phyloP scores from a whole-genome alignment of 2,329 filamentous ascomycete species.

The Neofusicoccum cordaticola region DNA sequence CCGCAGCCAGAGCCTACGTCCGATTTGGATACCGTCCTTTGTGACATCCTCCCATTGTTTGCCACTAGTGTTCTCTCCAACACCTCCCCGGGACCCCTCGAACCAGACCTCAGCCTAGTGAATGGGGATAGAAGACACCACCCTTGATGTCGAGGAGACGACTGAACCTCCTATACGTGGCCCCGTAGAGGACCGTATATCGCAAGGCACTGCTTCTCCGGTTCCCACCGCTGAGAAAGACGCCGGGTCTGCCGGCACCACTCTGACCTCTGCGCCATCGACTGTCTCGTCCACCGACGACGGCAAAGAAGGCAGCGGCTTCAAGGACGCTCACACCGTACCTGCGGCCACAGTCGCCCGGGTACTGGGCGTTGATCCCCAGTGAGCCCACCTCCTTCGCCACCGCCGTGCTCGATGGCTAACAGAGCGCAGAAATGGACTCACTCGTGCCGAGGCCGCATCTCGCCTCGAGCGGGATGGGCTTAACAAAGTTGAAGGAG shows the following conservation, averaged over 20 bases:
- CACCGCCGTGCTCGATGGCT: background rate
- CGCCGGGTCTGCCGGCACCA: background rate
- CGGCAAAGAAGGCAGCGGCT: conserved; percentile 21
- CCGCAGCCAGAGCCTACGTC: background rate
- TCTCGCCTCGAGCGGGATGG: conserved; percentile 65
- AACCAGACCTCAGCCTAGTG: conserved; percentile 25
- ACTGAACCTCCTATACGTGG: conserved; percentile 43
- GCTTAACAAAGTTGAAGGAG: conserved; percentile 68
- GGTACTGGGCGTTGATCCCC: conserved; percentile 34
- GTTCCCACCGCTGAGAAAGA: background rate
- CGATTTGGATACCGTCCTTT: conserved; percentile 10
- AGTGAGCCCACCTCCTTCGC: conserved; percentile 23
- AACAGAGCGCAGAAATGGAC: conserved; percentile 50
- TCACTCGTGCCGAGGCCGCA: conserved; percentile 61
- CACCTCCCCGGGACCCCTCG: conserved; percentile 10
- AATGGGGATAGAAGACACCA: conserved; percentile 42
- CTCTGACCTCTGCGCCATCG: conserved; percentile 7
- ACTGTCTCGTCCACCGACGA: conserved; percentile 2
- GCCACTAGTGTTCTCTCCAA: background rate
- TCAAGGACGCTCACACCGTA: conserved; percentile 35
- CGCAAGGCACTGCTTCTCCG: conserved; percentile 1
- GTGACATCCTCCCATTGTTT: conserved; percentile 1
- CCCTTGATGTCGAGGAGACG: conserved; percentile 39
- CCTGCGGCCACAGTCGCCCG: conserved; percentile 35
- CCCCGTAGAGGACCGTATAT: conserved; percentile 19